phyloP scores from a whole-genome alignment of 2,329 filamentous ascomycete genomes.

The Aspergillus sp. region DNA sequence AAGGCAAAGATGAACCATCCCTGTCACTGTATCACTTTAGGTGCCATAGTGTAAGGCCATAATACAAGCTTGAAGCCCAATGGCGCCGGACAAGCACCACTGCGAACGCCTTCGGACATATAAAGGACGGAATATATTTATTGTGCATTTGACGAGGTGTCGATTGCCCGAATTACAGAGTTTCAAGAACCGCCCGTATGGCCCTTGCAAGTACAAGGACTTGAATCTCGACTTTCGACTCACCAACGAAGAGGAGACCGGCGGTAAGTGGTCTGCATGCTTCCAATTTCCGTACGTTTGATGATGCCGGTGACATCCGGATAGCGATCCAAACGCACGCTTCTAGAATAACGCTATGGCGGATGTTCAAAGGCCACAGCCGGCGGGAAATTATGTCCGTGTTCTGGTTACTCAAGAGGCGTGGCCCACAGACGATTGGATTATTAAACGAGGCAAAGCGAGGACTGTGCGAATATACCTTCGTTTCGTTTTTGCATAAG shows the following conservation, averaged over 20 bases:
- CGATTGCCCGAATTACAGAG: background rate
- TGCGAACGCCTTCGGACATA: background rate
- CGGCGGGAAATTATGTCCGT: conserved; percentile 4
- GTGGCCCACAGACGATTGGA: background rate
- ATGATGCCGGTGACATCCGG: conserved; percentile 11
- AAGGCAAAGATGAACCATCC: background rate
- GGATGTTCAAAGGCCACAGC: background rate
- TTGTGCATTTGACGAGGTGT: background rate
- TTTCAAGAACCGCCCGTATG: background rate
- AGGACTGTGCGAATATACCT: background rate
- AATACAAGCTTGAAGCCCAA: background rate
- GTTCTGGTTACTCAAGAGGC: background rate
- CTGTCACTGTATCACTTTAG: conserved; percentile 9
- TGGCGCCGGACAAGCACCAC: background rate
- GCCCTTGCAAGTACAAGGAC: background rate
- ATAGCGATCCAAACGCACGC: background rate
- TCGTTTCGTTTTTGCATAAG: background rate
- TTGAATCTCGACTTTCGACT: background rate
- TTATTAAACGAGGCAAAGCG: background rate
- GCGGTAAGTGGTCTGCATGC: conserved; percentile 6
- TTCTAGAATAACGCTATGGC: conserved; percentile 2
- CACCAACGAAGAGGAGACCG: background rate
- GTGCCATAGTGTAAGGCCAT: background rate
- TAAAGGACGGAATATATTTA: background rate
- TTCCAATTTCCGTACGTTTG: background rate